Evolutionary conservation across 306 rosid genomes (phyloP).

Genomic region (Castanopsis chinensis): DNA sequence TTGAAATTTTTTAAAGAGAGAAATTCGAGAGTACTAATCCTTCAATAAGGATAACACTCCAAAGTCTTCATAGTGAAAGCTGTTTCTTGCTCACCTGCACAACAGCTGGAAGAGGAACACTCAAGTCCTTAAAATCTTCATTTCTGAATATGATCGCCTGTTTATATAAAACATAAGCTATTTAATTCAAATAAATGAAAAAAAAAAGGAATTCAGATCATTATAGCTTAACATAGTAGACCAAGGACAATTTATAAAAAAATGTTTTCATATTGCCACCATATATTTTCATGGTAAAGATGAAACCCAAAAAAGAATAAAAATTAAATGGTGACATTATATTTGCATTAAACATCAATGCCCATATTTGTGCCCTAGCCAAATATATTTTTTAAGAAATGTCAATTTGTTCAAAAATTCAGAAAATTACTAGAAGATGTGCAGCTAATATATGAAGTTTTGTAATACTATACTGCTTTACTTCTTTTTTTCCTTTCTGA

Average conservation of each 20-base stretch:
- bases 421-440: not conserved
- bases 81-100: constrained; percentile 51
- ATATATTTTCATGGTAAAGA: not conserved
- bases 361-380: not conserved
- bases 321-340: not conserved
- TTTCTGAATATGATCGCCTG: constrained; percentile 73
- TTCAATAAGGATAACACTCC: not conserved
- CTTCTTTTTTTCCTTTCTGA: no score
- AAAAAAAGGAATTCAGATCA: not conserved
- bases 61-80: not conserved
- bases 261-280: not conserved
- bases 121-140: constrained; percentile 61
- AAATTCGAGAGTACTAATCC: not conserved
- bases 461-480: not conserved
- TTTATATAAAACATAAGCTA: not conserved
- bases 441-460: not conserved
- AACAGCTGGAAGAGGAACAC: constrained; percentile 89
- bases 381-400: not conserved
- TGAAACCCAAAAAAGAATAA: not conserved
- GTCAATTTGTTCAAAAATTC: not conserved
- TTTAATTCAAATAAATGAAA: not conserved
- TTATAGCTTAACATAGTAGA: not conserved
- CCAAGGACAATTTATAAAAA: not conserved
- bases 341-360: not conserved
- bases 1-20: not conserved